Conservation (phyloP, 2,329 filamentous ascomycete species). For the Aspergillus oerlinghausenensis region DNA sequence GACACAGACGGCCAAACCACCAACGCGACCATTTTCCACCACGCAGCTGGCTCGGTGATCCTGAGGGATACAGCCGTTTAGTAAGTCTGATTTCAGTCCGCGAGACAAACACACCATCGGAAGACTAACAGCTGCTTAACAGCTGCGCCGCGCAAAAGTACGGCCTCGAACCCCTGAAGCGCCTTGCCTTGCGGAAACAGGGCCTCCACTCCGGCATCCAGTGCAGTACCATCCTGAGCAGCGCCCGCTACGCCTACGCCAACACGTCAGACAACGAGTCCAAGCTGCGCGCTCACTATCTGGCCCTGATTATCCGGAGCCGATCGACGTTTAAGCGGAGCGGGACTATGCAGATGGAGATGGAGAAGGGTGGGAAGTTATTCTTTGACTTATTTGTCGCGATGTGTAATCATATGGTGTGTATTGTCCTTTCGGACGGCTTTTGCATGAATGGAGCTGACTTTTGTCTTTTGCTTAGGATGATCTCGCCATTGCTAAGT, state of each 20-base stretch:
- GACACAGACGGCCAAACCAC: constrained; percentile 38
- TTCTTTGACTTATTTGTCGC: constrained; percentile 95
- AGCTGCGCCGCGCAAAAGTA: constrained; percentile 79
- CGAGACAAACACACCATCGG: background rate
- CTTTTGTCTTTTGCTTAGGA: constrained; percentile 21
- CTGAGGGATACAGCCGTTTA: constrained; percentile 89
- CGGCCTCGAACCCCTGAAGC: constrained; percentile 76
- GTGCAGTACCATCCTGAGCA: constrained; percentile 77
- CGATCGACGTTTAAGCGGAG: constrained; percentile 86
- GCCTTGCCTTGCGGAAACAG: constrained; percentile 80
- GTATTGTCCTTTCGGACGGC: constrained; percentile 26
- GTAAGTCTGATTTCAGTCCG: constrained; percentile 31
- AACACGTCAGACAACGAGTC: constrained; percentile 87
- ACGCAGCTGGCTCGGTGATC: constrained; percentile 60
- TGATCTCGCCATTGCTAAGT: constrained; percentile 5
- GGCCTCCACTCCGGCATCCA: constrained; percentile 80
- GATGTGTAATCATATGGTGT: constrained; percentile 82
- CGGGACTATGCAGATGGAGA: constrained; percentile 92
- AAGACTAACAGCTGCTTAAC: background rate
- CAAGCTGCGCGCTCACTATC: constrained; percentile 85
- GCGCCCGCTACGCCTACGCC: constrained; percentile 83
- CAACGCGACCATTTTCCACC: constrained; percentile 67
- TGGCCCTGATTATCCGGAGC: constrained; percentile 85
- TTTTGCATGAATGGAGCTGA: background rate
- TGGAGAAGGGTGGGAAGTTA: constrained; percentile 79